Evolutionary conservation across 768 basidiomycete genomes (phyloP), one percentile per base, ranked within the genome.

Genomic region (Termitomyces titanicus): DNA sequence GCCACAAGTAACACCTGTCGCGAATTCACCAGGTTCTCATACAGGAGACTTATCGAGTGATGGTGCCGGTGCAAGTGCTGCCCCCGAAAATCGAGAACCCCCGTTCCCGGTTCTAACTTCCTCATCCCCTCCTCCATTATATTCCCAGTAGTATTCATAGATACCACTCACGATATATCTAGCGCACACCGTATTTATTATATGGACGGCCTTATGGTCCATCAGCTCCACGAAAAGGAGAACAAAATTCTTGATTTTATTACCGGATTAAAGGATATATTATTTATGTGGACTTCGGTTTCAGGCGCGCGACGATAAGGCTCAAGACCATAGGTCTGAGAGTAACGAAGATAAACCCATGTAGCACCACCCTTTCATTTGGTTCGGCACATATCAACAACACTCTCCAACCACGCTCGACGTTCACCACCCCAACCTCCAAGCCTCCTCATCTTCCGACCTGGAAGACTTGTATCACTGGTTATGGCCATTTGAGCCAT

Each of bases 371-470:
- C 10, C 27, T 45, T 45, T 45, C 35, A 47, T 35, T 37, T 53
- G 24, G 44, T 31, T 45, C 56, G 31, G 64, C 61, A 43, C 73
- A 75, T 70, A 3, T 62, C 54, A 46, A 65, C 54, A 10, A 79
- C 74, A 4, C 65, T 67, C 6, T 44, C 25, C 53, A 76, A 39
- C 82, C 83, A 84, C 7, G 39, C 56, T 15, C 60, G 65, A 50
- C 79, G 57, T 39, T 79, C 77, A 1, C 61, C 58, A 8, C 77
- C 75, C 73, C 79, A 84, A 12, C 83, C 83, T 1, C 81, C 77
- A 25, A 84, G 60, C 47, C 80, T 70, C 29, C 72, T 66, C 81
- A 82, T 81, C 51, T 70, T 75, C 24, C 65, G 64, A 2, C 60
- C 44, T 8, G 54, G 38, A 5, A 61, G 54, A 42, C 70, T 69